phyloP scores from a whole-genome alignment of 768 basidiomycete genomes.

The Lentinula aciculospora region DNA sequence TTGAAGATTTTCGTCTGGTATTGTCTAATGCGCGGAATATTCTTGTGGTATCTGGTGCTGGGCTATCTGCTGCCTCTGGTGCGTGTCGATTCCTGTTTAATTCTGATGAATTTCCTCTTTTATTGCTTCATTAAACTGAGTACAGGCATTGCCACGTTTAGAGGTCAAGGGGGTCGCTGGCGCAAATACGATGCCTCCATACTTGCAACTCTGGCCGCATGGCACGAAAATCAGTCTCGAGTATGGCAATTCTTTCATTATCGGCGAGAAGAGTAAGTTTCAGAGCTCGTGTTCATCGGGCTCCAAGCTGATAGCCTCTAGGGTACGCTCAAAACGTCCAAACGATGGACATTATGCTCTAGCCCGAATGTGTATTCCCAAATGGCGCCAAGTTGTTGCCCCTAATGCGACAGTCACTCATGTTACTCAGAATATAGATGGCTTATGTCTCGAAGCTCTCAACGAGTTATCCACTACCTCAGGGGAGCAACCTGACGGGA shows the following conservation, averaged over 20 bases:
- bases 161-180: conserved; percentile 14
- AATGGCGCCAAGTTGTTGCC: conserved; percentile 3
- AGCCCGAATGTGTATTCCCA: conserved; percentile 12
- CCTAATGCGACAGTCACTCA: conserved; percentile 11
- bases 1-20: conserved; percentile 12
- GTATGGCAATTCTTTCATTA: conserved; percentile 17
- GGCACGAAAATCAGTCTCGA: conserved; percentile 11
- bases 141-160: conserved; percentile 13
- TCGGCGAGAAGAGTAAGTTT: conserved; percentile 11
- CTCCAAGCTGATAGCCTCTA: not conserved
- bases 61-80: conserved; percentile 64
- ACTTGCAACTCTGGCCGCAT: conserved; percentile 11
- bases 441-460: conserved; percentile 11
- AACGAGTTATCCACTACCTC: not conserved
- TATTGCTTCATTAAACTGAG: not conserved
- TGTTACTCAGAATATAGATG: conserved; percentile 20
- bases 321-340: conserved; percentile 16
- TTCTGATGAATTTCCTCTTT: too few species aligned
- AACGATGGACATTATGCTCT: conserved; percentile 22
- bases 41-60: conserved; percentile 47
- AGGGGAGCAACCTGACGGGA: conserved; percentile 1
- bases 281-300: not conserved
- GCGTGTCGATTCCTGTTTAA: conserved; percentile 2
- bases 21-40: conserved; percentile 26
- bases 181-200: conserved; percentile 12